Percentiles rank a stretch among this genome's conserved stretches.
Conservation (phyloP, 257 asterid genomes). For the Capsicum pubescens region DNA sequence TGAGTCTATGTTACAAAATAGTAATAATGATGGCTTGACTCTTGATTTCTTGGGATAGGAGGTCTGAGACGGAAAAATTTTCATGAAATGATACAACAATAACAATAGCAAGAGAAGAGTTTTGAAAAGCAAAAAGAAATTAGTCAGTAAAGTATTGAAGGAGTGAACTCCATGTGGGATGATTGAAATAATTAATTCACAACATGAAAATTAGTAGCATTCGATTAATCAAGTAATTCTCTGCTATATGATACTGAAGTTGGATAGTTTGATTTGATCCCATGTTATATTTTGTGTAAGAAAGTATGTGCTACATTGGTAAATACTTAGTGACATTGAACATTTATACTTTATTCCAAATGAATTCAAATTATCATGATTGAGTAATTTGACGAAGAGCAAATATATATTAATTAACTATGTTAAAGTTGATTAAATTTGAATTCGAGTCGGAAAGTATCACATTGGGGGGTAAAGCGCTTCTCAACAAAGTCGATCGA, state of each 20-base stretch:
- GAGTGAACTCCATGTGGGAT: slow-evolving; percentile 24
- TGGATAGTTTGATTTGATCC: not conserved
- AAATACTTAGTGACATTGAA: too few relatives aligned
- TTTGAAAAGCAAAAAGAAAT: slow-evolving; percentile 25
- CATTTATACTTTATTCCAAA: too few relatives aligned
- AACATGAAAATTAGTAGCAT: too few relatives aligned
- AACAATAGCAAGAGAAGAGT: slow-evolving; percentile 32
- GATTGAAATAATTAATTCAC: not conserved
- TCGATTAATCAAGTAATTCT: not conserved
- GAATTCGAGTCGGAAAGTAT: too few relatives aligned
- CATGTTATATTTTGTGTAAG: not conserved
- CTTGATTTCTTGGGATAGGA: slow-evolving; percentile 35
- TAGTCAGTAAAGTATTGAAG: slow-evolving; percentile 21
- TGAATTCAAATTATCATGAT: too few relatives aligned
- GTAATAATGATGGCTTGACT: slow-evolving; percentile 29
- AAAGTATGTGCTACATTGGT: too few relatives aligned
- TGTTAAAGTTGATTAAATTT: too few relatives aligned
- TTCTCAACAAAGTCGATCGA: too few relatives aligned
- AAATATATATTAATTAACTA: too few relatives aligned
- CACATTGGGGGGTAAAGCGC: too few relatives aligned
- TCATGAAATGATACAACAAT: slow-evolving; percentile 26
- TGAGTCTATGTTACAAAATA: not conserved
- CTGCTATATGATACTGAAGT: not conserved
- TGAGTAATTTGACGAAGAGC: too few relatives aligned
- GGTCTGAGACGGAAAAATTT: slow-evolving; percentile 7